Percentiles rank a stretch among this genome's conserved stretches.
Evolutionary conservation across 1,284 basidiomycete genomes (phyloP).

Genomic region (Agroathelia rolfsii): DNA sequence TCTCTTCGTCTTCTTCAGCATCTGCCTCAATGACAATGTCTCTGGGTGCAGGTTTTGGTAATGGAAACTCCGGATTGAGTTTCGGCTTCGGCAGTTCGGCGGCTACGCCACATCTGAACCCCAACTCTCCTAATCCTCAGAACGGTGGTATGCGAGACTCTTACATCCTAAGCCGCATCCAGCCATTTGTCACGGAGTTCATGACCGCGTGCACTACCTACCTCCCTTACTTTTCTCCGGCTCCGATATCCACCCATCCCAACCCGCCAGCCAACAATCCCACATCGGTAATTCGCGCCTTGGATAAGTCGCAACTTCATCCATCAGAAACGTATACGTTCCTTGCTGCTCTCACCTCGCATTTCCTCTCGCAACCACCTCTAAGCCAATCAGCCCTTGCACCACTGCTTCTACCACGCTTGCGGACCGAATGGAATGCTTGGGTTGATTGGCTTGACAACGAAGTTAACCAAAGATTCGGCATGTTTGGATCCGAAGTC

Average conservation of each 20-base stretch:
- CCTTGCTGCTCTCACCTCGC: slow-evolving; percentile 55
- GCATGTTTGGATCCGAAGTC: slow-evolving; percentile 68
- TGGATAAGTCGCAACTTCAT: slow-evolving; percentile 51
- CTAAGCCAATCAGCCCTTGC: slow-evolving; percentile 50
- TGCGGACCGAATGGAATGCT: slow-evolving; percentile 62
- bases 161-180: slow-evolving; percentile 64
- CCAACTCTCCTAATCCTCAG: slow-evolving; percentile 11
- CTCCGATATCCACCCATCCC: slow-evolving; percentile 24
- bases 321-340: slow-evolving; percentile 66
- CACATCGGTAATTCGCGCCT: no score
- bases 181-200: slow-evolving; percentile 65
- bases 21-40: no score
- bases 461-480: slow-evolving; percentile 57
- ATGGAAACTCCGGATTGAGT: slow-evolving; percentile 33
- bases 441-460: slow-evolving; percentile 66
- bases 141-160: slow-evolving; percentile 65
- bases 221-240: slow-evolving; percentile 70
- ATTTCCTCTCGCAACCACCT: slow-evolving; percentile 55
- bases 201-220: slow-evolving; percentile 66
- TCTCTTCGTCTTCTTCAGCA: slow-evolving; percentile 14
- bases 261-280: slow-evolving; percentile 34
- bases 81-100: slow-evolving; percentile 13
- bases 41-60: slow-evolving; percentile 28
- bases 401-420: slow-evolving; percentile 47
- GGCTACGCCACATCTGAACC: slow-evolving; percentile 15